These are phyloP conservation scores for Neonectria coccinea DNA, from an alignment of 2,329 filamentous ascomycete genomes.

Conservation along the genomic window DNA sequence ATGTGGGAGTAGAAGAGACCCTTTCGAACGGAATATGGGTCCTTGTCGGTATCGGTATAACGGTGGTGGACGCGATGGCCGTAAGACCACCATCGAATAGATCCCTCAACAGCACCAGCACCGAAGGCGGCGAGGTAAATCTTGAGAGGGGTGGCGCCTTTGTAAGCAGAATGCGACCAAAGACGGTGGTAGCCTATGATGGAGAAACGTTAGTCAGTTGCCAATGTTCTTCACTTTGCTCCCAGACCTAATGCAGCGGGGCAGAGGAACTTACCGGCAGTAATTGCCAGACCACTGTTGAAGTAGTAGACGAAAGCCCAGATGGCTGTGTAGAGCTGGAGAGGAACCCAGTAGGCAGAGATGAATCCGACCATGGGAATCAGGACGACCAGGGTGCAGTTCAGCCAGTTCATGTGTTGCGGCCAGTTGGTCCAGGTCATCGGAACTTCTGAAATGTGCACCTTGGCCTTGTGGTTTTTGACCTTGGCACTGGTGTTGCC, in stretches of 20 bases:
- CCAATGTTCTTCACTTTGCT: not conserved
- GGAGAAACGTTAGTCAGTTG: conserved; percentile 13
- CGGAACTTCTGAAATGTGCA: conserved; percentile 83
- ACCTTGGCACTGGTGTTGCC: conserved; percentile 51
- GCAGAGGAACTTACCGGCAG: conserved; percentile 67
- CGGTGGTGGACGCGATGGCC: conserved; percentile 90
- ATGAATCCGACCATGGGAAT: conserved; percentile 81
- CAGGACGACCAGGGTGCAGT: conserved; percentile 82
- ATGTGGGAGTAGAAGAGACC: conserved; percentile 84
- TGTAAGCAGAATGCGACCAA: conserved; percentile 89
- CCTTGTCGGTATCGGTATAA: conserved; percentile 92
- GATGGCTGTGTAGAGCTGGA: conserved; percentile 76
- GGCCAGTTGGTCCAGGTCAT: conserved; percentile 88
- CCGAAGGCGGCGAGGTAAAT: conserved; percentile 85
- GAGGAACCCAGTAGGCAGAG: conserved; percentile 81
- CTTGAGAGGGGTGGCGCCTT: conserved; percentile 78
- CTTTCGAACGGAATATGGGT: conserved; percentile 91
- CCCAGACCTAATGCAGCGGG: not conserved
- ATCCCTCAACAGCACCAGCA: conserved; percentile 86
- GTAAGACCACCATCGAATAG: conserved; percentile 89
- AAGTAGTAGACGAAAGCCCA: conserved; percentile 86
- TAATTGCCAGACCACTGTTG: conserved; percentile 84
- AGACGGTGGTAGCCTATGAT: conserved; percentile 69
- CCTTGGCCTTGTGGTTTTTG: conserved; percentile 71
- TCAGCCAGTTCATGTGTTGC: conserved; percentile 95